These are phyloP conservation scores for Solanum okadae DNA, from an alignment of 257 asterid species.

Conservation along the genomic window DNA sequence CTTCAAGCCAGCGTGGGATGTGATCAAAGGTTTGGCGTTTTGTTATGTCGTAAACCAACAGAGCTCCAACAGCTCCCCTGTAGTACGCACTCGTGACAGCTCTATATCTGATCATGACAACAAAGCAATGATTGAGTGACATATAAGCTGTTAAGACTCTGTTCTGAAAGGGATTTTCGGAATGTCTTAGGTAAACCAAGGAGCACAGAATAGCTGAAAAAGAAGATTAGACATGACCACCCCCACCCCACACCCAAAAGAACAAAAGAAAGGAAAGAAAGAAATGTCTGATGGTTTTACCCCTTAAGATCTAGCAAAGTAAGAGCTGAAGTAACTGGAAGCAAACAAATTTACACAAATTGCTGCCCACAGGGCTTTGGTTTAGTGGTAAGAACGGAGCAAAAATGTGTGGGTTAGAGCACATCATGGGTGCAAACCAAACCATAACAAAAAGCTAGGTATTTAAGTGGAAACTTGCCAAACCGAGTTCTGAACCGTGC, in stretches of 20 bases:
- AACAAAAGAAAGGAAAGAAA: not conserved
- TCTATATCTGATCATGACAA: conserved; percentile 42
- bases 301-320: not conserved
- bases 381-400: not conserved
- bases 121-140: not conserved
- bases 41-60: conserved; percentile 71
- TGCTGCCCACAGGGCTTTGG: not conserved
- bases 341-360: not conserved
- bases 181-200: not conserved
- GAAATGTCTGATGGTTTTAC: not conserved
- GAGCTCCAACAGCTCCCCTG: conserved; percentile 79
- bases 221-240: not conserved
- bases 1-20: conserved; percentile 77
- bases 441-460: not conserved
- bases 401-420: not conserved
- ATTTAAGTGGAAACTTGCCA: not conserved
- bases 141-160: not conserved
- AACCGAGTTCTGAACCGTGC: not conserved
- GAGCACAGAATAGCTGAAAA: not conserved
- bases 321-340: not conserved
- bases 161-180: not conserved
- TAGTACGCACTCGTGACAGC: conserved; percentile 85
- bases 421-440: not conserved
- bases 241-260: not conserved
- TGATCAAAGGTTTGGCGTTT: conserved; percentile 66